Evolutionary conservation across 2,329 filamentous ascomycete genomes (phyloP).

Genomic region (Beauveria caledonica): DNA sequence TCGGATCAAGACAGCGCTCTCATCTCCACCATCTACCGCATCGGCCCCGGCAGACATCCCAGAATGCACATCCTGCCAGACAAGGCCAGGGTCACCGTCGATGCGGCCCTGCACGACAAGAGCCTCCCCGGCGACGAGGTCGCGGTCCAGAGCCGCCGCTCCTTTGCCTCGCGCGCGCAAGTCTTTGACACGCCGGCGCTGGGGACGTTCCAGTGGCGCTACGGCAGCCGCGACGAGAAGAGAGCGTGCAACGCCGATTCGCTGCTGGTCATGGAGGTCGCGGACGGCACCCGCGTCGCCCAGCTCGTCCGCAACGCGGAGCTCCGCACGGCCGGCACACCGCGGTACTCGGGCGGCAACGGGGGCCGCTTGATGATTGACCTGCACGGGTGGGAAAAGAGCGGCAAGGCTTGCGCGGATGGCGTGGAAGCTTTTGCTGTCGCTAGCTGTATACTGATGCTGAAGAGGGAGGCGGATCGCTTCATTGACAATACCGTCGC

Average conservation of each 20-base stretch:
- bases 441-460: constrained; percentile 17
- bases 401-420: constrained; percentile 9
- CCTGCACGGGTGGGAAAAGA: constrained; percentile 14
- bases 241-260: constrained; percentile 13
- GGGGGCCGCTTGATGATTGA: constrained; percentile 18
- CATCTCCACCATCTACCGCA: constrained; percentile 18
- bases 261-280: constrained; percentile 15
- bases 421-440: constrained; percentile 17
- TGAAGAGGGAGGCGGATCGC: constrained; percentile 18
- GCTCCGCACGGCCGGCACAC: constrained; percentile 16
- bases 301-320: constrained; percentile 17
- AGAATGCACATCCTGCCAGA: constrained; percentile 14
- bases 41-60: constrained; percentile 15
- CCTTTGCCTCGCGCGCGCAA: constrained; percentile 15
- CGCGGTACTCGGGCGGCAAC: constrained; percentile 16
- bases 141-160: constrained; percentile 14
- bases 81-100: constrained; percentile 11
- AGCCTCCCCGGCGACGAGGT: constrained; percentile 12
- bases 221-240: constrained; percentile 13
- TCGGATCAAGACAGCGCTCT: constrained; percentile 12
- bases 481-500: constrained; percentile 16
- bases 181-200: constrained; percentile 16
- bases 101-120: constrained; percentile 15
- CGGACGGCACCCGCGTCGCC: constrained; percentile 9
- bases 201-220: constrained; percentile 17